Conservation (phyloP, 225 moss, liverwort and hornwort species). For the Physcomitrium patens region DNA sequence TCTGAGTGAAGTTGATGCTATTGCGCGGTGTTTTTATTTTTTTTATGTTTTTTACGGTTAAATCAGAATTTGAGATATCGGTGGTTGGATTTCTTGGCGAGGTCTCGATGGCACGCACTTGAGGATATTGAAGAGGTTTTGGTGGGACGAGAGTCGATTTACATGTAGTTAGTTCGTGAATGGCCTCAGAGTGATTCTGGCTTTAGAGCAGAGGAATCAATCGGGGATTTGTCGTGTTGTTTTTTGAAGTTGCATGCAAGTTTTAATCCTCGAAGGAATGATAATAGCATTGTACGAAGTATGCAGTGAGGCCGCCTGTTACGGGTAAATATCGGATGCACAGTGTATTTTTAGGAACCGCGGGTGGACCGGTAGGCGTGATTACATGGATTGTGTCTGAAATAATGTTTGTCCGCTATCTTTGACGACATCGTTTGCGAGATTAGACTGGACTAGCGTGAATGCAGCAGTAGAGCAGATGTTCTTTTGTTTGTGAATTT, state of each 20-base stretch:
- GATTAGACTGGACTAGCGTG: no score
- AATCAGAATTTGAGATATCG: neutral
- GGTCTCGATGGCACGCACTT: neutral
- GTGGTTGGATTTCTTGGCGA: neutral
- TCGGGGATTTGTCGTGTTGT: neutral
- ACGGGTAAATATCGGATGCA: neutral
- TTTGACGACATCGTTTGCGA: no score
- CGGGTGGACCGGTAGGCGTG: no score
- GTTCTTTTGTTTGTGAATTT: neutral
- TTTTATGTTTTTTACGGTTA: neutral
- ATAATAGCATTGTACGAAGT: neutral
- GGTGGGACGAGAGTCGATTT: neutral
- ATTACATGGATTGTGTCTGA: no score
- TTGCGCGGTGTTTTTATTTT: neutral
- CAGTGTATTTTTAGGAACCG: no score
- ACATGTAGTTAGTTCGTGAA: neutral
- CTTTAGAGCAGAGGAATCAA: neutral
- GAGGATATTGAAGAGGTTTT: neutral
- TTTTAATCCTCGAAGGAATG: neutral
- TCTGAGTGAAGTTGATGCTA: neutral
- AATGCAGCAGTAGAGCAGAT: neutral
- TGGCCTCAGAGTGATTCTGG: neutral
- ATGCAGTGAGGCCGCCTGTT: neutral
- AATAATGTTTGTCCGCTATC: no score
- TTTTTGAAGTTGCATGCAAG: slow-evolving; percentile 7